Conservation (phyloP, 371 early-diverging fungal genomes). For the Enteropsectra breve region DNA sequence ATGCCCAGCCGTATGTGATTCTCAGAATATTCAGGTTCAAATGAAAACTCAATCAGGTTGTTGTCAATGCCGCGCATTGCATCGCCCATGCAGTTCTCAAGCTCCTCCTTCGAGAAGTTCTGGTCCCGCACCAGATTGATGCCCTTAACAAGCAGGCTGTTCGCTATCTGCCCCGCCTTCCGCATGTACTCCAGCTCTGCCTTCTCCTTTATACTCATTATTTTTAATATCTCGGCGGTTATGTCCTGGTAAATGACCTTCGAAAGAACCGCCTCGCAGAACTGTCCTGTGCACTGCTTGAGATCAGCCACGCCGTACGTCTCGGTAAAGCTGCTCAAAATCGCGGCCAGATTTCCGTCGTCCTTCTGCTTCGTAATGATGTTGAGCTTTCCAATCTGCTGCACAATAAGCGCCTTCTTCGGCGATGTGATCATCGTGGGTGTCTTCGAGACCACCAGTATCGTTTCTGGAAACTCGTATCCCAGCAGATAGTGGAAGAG, state of each 20-base stretch:
- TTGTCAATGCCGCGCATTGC: constrained; percentile 38
- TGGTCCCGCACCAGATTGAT: constrained; percentile 40
- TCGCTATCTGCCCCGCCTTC: constrained; percentile 35
- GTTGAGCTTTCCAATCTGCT: constrained; percentile 32
- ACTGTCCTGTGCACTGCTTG: constrained; percentile 41
- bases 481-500: constrained; percentile 58
- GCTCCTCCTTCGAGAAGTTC: constrained; percentile 16
- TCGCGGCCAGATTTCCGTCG: constrained; percentile 29
- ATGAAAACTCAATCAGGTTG: constrained; percentile 28
- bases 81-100: constrained; percentile 29
- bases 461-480: constrained; percentile 60
- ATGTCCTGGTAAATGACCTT: constrained; percentile 35
- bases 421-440: constrained; percentile 45
- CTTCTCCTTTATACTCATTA: constrained; percentile 48
- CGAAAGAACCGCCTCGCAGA: constrained; percentile 36
- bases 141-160: constrained; percentile 28
- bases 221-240: constrained; percentile 19
- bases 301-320: constrained; percentile 32
- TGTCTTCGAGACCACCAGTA: constrained; percentile 43
- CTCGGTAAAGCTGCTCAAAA: constrained; percentile 29
- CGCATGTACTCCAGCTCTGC: constrained; percentile 39
- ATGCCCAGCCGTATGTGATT: constrained; percentile 47
- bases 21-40: constrained; percentile 21
- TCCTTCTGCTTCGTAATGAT: constrained; percentile 50
- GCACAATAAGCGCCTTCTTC: constrained; percentile 55